phyloP scores from a whole-genome alignment of 331 rosid species.

The Pyrus hybrid region DNA sequence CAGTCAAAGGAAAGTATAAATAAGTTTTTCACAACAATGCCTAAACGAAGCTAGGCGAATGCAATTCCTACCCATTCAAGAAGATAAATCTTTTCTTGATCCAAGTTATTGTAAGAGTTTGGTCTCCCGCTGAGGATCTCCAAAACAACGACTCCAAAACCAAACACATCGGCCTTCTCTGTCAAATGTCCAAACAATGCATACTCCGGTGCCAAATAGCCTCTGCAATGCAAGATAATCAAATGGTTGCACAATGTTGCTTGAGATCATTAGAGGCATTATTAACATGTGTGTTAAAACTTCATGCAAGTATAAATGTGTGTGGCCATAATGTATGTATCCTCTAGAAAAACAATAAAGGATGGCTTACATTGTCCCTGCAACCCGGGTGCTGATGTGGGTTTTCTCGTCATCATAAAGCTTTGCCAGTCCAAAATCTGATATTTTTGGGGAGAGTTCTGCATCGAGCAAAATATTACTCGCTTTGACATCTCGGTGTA shows the following conservation, averaged over 20 bases:
- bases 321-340: too few relatives aligned
- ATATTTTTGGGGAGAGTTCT: slow-evolving; percentile 17
- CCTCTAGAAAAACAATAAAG: too few relatives aligned
- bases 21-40: not conserved
- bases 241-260: not conserved
- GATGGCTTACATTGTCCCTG: slow-evolving; percentile 24
- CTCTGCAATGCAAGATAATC: slow-evolving; percentile 4
- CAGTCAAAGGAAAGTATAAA: not conserved
- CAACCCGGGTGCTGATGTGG: slow-evolving; percentile 25
- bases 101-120: not conserved
- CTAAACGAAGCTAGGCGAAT: not conserved
- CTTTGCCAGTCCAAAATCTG: slow-evolving; percentile 28
- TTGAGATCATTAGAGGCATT: too few relatives aligned
- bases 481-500: slow-evolving; percentile 23
- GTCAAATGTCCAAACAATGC: slow-evolving; percentile 23
- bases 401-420: slow-evolving; percentile 20
- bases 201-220: slow-evolving; percentile 22
- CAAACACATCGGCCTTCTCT: slow-evolving; percentile 22
- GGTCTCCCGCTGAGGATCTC: slow-evolving; percentile 23
- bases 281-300: too few relatives aligned
- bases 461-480: slow-evolving; percentile 28
- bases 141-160: slow-evolving; percentile 19
- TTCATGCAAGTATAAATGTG: too few relatives aligned
- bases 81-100: slow-evolving; percentile 4
- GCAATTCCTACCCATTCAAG: slow-evolving; percentile 7